Percentiles rank a stretch among this genome's conserved stretches.
These are phyloP conservation scores for Coniochaeta sp. DNA, from an alignment of 2,329 filamentous ascomycete species.

Conservation along the genomic window DNA sequence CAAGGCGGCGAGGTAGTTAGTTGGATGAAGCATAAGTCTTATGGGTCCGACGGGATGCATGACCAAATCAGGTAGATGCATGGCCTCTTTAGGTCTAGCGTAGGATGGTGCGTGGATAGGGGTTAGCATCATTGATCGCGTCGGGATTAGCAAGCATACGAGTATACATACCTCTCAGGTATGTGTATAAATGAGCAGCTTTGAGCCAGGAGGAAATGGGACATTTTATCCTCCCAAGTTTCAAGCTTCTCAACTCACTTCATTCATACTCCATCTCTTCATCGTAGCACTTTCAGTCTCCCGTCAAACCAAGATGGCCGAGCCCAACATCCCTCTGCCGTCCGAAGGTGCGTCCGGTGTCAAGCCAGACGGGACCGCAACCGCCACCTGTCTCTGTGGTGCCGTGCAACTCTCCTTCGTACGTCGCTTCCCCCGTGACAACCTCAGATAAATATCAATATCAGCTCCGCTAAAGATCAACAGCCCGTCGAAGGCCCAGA, in stretches of 20 bases:
- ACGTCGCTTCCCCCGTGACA: slow-evolving; percentile 14
- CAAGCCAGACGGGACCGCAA: slow-evolving; percentile 34
- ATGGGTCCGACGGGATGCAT: neutral
- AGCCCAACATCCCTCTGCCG: slow-evolving; percentile 29
- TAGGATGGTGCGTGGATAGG: too few relatives aligned
- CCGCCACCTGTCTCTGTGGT: slow-evolving; percentile 53
- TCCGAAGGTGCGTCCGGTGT: slow-evolving; percentile 34
- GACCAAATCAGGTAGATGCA: neutral
- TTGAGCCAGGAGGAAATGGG: too few relatives aligned
- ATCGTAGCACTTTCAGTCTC: neutral
- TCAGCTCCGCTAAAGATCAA: neutral
- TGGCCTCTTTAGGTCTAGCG: neutral
- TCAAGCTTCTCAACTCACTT: neutral
- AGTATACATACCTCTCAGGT: too few relatives aligned
- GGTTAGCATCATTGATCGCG: too few relatives aligned
- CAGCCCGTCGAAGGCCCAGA: slow-evolving; percentile 32
- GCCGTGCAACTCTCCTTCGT: slow-evolving; percentile 47
- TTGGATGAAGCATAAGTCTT: neutral
- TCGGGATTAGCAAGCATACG: neutral
- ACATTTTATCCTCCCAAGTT: neutral
- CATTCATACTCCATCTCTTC: neutral
- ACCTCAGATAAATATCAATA: neutral
- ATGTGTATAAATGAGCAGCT: too few relatives aligned
- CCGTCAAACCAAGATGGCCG: slow-evolving; percentile 8
- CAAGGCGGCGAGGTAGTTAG: neutral